Evolutionary conservation across 768 basidiomycete genomes (phyloP).

Genomic region (Kwoniella pini): DNA sequence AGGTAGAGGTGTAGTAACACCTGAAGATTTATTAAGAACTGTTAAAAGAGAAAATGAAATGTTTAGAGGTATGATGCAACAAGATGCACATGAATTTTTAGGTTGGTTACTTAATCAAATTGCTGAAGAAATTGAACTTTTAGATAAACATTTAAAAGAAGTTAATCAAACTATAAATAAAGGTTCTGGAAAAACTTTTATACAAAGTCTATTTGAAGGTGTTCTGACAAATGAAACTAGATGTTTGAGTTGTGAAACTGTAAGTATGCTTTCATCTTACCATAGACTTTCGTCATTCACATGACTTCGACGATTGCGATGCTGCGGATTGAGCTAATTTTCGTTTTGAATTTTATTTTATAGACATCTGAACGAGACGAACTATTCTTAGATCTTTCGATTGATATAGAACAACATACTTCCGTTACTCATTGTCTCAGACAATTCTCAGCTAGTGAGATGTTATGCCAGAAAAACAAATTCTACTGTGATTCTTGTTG

Average conservation of each 20-base stretch:
- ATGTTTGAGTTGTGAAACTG: constrained; percentile 96
- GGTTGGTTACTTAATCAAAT: constrained; percentile 91
- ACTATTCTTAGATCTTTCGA: constrained; percentile 92
- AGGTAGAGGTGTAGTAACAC: constrained; percentile 73
- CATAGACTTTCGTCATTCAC: not conserved
- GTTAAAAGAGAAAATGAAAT: constrained; percentile 88
- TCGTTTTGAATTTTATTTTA: too few relatives aligned
- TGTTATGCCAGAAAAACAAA: constrained; percentile 97
- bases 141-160: constrained; percentile 41
- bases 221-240: constrained; percentile 93
- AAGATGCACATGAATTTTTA: constrained; percentile 98
- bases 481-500: constrained; percentile 98
- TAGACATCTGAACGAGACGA: constrained; percentile 92
- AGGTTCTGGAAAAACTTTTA: constrained; percentile 63
- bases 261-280: too few relatives aligned
- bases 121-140: constrained; percentile 83
- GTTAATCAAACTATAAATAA: constrained; percentile 19
- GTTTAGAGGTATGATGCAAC: constrained; percentile 88
- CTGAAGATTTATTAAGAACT: constrained; percentile 88
- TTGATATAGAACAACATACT: constrained; percentile 98
- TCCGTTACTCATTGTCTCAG: constrained; percentile 93
- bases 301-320: not conserved
- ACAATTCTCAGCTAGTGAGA: constrained; percentile 96
- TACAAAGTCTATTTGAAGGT: constrained; percentile 92
- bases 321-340: not conserved